These are phyloP conservation scores for Aspergillus sp. DNA, from an alignment of 2,329 filamentous ascomycete genomes.

Conservation along the genomic window DNA sequence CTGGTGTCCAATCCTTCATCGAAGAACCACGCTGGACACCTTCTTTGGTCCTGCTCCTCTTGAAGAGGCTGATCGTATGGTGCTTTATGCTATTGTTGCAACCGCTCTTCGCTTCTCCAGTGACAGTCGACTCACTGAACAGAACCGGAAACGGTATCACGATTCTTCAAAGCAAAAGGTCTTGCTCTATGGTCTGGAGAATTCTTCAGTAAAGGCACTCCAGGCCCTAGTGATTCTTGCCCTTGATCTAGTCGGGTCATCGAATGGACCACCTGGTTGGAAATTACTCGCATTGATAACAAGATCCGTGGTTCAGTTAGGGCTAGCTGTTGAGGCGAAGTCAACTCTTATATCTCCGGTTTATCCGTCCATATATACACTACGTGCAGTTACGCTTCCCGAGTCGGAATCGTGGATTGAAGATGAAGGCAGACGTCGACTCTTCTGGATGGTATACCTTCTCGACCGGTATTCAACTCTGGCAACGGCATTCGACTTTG, in stretches of 20 bases:
- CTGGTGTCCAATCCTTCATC: conserved; percentile 88
- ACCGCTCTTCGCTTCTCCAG: conserved; percentile 82
- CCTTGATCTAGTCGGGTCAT: conserved; percentile 78
- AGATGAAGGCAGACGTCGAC: conserved; percentile 77
- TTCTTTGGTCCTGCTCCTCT: conserved; percentile 75
- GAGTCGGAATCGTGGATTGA: conserved; percentile 85
- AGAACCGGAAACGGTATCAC: conserved; percentile 73
- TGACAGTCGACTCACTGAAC: conserved; percentile 71
- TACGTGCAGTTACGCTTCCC: conserved; percentile 79
- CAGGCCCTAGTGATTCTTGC: conserved; percentile 86
- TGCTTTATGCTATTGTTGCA: conserved; percentile 85
- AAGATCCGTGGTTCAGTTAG: conserved; percentile 82
- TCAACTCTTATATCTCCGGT: conserved; percentile 75
- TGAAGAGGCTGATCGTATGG: conserved; percentile 77
- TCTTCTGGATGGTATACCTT: conserved; percentile 95
- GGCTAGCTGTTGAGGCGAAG: conserved; percentile 77
- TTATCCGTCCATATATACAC: conserved; percentile 83
- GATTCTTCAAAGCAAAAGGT: conserved; percentile 81
- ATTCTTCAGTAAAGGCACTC: conserved; percentile 82
- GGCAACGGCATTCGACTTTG: conserved; percentile 88
- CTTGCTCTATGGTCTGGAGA: conserved; percentile 81
- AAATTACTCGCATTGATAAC: conserved; percentile 88
- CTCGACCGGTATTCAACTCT: conserved; percentile 88
- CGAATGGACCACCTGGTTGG: conserved; percentile 89
- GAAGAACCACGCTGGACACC: conserved; percentile 75